Evolutionary conservation across 2,329 filamentous ascomycete genomes (phyloP).

Genomic region (Esteya vermicola): DNA sequence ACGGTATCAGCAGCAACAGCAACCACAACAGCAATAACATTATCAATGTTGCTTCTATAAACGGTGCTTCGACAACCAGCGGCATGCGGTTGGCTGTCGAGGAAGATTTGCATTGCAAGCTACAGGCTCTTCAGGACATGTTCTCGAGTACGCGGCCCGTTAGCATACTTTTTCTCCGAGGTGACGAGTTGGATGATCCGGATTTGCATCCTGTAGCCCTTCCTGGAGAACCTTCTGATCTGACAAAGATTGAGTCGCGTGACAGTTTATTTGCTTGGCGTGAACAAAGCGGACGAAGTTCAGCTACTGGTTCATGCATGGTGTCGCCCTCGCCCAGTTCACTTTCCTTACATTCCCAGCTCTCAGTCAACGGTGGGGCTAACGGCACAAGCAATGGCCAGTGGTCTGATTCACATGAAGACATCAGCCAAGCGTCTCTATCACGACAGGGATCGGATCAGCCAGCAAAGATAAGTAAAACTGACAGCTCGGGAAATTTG

Average conservation of each 20-base stretch:
- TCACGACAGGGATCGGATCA: conserved; percentile 35
- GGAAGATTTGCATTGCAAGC: conserved; percentile 66
- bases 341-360: conserved; percentile 45
- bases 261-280: conserved; percentile 34
- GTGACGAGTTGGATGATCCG: conserved; percentile 65
- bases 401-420: conserved; percentile 8
- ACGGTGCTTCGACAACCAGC: not conserved
- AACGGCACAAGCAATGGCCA: conserved; percentile 1
- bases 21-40: conserved; percentile 1
- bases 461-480: conserved; percentile 34
- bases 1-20: conserved; percentile 11
- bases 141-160: conserved; percentile 70
- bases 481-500: conserved; percentile 48
- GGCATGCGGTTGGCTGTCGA: conserved; percentile 38
- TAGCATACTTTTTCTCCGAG: conserved; percentile 64
- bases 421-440: conserved; percentile 21
- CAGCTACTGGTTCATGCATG: conserved; percentile 45
- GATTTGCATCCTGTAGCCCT: conserved; percentile 65
- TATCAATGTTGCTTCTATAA: not conserved
- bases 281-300: conserved; percentile 37
- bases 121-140: conserved; percentile 73
- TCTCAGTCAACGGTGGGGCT: conserved; percentile 31
- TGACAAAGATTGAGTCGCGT: conserved; percentile 36
- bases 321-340: conserved; percentile 55
- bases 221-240: conserved; percentile 49